Base-by-base conservation (phyloP, 106 monocot species). In the Acorus gramineus region DNA sequence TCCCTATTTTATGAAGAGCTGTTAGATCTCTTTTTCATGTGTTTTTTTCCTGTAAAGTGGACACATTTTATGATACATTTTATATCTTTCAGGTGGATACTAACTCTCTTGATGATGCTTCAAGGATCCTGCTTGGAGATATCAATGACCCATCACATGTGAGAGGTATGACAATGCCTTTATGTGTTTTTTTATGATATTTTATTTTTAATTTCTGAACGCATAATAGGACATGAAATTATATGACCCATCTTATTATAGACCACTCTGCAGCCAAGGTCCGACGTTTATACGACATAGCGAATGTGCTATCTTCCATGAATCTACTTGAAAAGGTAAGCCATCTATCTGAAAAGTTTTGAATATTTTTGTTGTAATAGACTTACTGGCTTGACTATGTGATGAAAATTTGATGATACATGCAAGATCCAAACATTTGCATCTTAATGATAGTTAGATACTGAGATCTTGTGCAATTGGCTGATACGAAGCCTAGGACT, bases 321-420 rank as follows among this genome's bases (percentile, higher is more conserved):
- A 81, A 87, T 68, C 82, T 96, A 57, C 83, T 96, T 50, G 91
- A 96, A 64, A 96, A 96, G 83, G 96, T 96, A 80, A 7, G 7
- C 2, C 60, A 28, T 28, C 28, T 28, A 28, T 28, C 28, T 28
- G 28, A 28, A 28, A 28, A 1, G 28, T 28, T 28, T 28, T 28
- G 28, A 28, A 28, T 28, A 28, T 28, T 0, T 28, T 28, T 28
- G 28, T 28, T 0, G 28, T 28, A 28, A 28, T 28, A 28, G 28
- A 28, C 28, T 28, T 28, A 28, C 28, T 28, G 28, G 28, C 28
- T 28, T 28, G 28, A 28, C 28, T 28, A 28, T 28, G 28, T 28
- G 28, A 28, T 28, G 28, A 28, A 28, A 28, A 28, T 28, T 28
- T 28, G 28, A 28, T 28, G 28, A 28, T 28, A 28, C 28, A 28